Evolutionary conservation across 805 yeast species (phyloP), one percentile per base, ranked within the genome.

Genomic region (Candida gorgasii): DNA sequence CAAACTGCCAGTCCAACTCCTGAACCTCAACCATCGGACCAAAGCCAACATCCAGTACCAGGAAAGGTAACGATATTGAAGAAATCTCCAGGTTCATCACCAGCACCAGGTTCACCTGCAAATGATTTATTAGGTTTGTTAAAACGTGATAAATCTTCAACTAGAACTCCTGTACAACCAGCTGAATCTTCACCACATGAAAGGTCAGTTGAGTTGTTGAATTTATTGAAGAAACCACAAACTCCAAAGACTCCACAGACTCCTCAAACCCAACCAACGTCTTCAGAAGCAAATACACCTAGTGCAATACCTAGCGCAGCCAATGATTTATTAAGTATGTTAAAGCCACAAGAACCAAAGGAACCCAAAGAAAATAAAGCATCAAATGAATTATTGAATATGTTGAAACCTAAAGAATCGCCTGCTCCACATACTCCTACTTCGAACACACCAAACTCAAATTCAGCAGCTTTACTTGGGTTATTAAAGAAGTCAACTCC

Each of bases 61-160:
- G 64, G 58, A 1, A 63, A 63, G 42, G 46, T 62, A 8, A 62
- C 57, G 12, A 44, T 66, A 9, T 55, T 65, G 47, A 63, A 59
- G 45, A 53, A 62, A 42, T 46, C 59, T 28, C 29, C 12, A 8
- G 8, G n/a, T 35, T 22, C 36, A 4, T 7, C 30, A 23, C 30
- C 38, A 23, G 30, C 22, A 6, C 36, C 39, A 18, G 30, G 32
- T 8, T 37, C 43, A n/a, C 40, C 57, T 12, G 46, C 60, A 2
- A 45, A 43, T 34, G 58, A 57, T 23, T 38, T 56, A 23, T 43
- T 56, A 34, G 52, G 51, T 1, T 36, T 55, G 29, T 33, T 39
- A 14, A 43, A 34, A n/a, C 27, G 37, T 19, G 20, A 33, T 9
- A 29, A 33, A 15, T 20, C 36, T 11, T 16, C 19, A 6, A 9